phyloP scores from a whole-genome alignment of 441 rosid genomes.

The Syzygium syzygioides region DNA sequence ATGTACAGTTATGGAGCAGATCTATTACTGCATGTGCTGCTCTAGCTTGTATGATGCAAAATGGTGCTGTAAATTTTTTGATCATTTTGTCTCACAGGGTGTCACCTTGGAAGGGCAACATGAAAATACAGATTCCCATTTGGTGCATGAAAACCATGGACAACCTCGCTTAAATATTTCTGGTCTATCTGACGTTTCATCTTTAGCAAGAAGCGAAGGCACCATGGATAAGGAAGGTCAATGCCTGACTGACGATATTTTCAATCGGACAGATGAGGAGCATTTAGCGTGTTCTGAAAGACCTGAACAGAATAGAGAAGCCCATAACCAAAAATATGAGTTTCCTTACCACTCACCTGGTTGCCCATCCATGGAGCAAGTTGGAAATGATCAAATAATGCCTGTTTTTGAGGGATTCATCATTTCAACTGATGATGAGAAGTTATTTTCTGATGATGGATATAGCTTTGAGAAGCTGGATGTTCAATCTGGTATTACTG shows the following conservation, averaged over 20 bases:
- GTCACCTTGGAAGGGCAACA: conserved; percentile 17
- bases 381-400: too few species aligned
- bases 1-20: neutral
- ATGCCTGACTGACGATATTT: too few species aligned
- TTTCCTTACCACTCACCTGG: too few species aligned
- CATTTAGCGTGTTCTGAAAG: too few species aligned
- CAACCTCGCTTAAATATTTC: conserved; percentile 15
- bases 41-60: conserved; percentile 1
- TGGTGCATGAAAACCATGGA: conserved; percentile 13
- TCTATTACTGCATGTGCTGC: neutral
- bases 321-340: too few species aligned
- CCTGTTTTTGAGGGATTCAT: too few species aligned
- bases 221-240: too few species aligned
- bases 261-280: too few species aligned
- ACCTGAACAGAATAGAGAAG: too few species aligned
- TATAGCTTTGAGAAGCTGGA: conserved; percentile 39
- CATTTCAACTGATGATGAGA: conserved; percentile 32
- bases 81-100: conserved; percentile 34
- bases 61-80: neutral
- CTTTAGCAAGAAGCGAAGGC: too few species aligned
- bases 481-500: conserved; percentile 41
- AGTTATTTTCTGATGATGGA: conserved; percentile 21
- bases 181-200: conserved; percentile 16
- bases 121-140: conserved; percentile 11
- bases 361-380: too few species aligned